These are phyloP conservation scores for Ogataea naganishii DNA, from an alignment of 805 yeast genomes.

Conservation along the genomic window DNA sequence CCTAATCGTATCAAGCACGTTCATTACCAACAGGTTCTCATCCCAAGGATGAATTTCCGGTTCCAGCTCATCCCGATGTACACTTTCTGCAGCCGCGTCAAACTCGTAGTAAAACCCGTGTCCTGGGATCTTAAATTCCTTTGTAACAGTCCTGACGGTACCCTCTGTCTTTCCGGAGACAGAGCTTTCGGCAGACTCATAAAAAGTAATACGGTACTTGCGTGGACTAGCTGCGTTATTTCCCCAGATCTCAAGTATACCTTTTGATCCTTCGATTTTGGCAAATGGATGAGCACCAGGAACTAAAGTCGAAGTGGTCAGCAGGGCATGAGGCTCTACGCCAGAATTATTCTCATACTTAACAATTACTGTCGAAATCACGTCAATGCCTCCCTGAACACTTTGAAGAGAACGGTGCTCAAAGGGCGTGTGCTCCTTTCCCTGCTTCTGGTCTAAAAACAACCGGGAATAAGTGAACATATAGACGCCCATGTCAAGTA, in stretches of 20 bases:
- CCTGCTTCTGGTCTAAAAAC: constrained; percentile 26
- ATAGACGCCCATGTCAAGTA: constrained; percentile 49
- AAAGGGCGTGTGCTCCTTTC: constrained; percentile 19
- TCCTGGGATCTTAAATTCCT: constrained; percentile 27
- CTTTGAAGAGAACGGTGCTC: constrained; percentile 24
- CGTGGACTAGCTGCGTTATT: constrained; percentile 16
- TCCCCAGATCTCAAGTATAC: constrained; percentile 9
- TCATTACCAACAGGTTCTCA: constrained; percentile 40
- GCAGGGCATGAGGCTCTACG: constrained; percentile 34
- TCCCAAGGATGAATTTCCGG: constrained; percentile 29
- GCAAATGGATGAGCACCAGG: constrained; percentile 6
- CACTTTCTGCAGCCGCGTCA: constrained; percentile 39
- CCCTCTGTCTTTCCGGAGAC: too few relatives aligned
- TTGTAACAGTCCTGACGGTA: constrained; percentile 20
- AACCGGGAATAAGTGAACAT: constrained; percentile 36
- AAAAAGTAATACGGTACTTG: constrained; percentile 23
- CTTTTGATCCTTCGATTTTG: constrained; percentile 12
- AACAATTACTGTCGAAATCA: constrained; percentile 27
- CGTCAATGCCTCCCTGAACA: constrained; percentile 35
- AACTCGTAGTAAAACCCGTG: constrained; percentile 51
- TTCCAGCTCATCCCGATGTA: constrained; percentile 29
- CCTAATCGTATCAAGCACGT: constrained; percentile 39
- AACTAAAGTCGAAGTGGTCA: constrained; percentile 18
- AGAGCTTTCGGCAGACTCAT: constrained; percentile 14
- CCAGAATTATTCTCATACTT: constrained; percentile 27